phyloP scores from a whole-genome alignment of 352 stramenopile genomes.

The Pythium oligandrum region DNA sequence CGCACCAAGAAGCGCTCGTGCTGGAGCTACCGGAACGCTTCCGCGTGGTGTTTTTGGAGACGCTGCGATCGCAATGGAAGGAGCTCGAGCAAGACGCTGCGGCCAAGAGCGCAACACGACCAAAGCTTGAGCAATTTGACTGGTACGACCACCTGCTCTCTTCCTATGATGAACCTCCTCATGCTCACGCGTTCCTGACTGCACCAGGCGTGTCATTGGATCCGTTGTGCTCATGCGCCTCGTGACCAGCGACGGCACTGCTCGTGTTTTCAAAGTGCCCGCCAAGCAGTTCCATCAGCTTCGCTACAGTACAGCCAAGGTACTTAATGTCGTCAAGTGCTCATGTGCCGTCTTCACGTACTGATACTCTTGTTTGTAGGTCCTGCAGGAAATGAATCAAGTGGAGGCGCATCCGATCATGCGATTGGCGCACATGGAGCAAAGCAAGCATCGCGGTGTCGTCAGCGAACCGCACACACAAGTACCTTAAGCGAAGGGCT shows the following conservation, averaged over 20 bases:
- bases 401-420: conserved; percentile 75
- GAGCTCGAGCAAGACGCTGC: conserved; percentile 1
- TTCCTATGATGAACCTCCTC: no score
- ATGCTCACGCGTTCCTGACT: not conserved
- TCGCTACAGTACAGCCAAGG: conserved; percentile 65
- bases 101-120: conserved; percentile 8
- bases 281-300: conserved; percentile 71
- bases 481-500: no score
- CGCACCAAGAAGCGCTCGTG: conserved; percentile 26
- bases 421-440: conserved; percentile 49
- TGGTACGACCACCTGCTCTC: conserved; percentile 17
- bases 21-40: conserved; percentile 42
- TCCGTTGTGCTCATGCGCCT: conserved; percentile 42
- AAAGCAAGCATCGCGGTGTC: not conserved
- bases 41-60: conserved; percentile 30
- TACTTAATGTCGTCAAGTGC: conserved; percentile 4
- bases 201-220: conserved; percentile 7
- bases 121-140: conserved; percentile 30
- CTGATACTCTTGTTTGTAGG: conserved; percentile 12
- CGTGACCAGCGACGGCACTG: conserved; percentile 38
- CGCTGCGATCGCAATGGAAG: conserved; percentile 25
- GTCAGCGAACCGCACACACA: no score
- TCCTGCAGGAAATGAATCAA: conserved; percentile 73
- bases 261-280: conserved; percentile 40
- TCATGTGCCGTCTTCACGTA: not conserved